A percentile compares a stretch with the other conserved stretches of the same genome.
phyloP scores from a whole-genome alignment of 2,329 filamentous ascomycete species.

The Paracoccidioides brasiliensis region DNA sequence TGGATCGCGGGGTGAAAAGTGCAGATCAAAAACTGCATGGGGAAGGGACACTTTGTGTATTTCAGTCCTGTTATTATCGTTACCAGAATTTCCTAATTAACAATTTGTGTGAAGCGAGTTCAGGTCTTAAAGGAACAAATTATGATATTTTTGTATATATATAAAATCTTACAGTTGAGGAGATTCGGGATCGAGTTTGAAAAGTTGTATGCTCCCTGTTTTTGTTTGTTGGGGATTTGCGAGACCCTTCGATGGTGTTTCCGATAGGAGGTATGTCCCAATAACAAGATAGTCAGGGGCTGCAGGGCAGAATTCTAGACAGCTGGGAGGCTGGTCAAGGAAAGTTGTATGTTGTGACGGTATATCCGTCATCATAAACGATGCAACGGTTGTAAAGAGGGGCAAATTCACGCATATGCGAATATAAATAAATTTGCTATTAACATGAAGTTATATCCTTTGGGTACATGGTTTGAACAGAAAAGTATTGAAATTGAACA shows the following conservation, averaged over 20 bases:
- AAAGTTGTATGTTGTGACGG: slow-evolving; percentile 23
- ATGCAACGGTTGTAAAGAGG: too few species aligned
- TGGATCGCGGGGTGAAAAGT: slow-evolving; percentile 52
- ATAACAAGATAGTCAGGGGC: slow-evolving; percentile 57
- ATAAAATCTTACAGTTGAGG: slow-evolving; percentile 19
- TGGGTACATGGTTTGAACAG: not conserved
- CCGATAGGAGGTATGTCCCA: slow-evolving; percentile 64
- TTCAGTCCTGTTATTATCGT: slow-evolving; percentile 32
- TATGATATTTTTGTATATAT: slow-evolving; percentile 2
- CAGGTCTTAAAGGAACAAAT: slow-evolving; percentile 9
- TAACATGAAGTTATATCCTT: not conserved
- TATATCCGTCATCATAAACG: slow-evolving; percentile 1
- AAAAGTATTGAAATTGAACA: not conserved
- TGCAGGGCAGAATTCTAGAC: slow-evolving; percentile 30
- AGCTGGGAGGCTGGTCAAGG: slow-evolving; percentile 33
- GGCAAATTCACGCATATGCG: not conserved
- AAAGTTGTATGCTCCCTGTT: slow-evolving; percentile 61
- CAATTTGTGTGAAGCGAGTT: not conserved
- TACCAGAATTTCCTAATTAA: slow-evolving; percentile 1
- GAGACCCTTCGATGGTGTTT: slow-evolving; percentile 18
- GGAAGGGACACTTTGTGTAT: slow-evolving; percentile 50
- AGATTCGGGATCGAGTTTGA: slow-evolving; percentile 35
- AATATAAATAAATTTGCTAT: not conserved
- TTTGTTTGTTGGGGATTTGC: slow-evolving; percentile 42
- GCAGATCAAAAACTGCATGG: slow-evolving; percentile 71